Evolutionary conservation across 2,329 filamentous ascomycete species (phyloP), one percentile per base, ranked within the genome.

Genomic region (Diaporthe eres): DNA sequence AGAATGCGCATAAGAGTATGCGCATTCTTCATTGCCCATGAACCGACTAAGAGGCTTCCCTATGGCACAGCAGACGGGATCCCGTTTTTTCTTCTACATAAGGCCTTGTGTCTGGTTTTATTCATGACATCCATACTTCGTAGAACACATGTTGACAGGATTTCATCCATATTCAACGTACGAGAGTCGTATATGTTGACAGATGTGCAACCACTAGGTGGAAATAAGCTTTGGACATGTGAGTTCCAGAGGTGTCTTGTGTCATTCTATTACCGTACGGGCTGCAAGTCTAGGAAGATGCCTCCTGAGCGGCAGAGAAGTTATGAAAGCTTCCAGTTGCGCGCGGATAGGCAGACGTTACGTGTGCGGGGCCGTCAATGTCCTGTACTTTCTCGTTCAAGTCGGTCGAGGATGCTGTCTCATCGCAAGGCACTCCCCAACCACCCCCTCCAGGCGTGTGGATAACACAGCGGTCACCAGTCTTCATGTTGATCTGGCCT

Each of bases 401-500:
- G 34, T 39, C 31, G 19, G 57, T 39, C 31, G 57, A 58, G 31
- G 55, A 37, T 17, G 55, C 31, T 37, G 31, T 22, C 57, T 61
- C 57, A 61, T 61, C 57, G 34, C 12, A 61, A 17, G 74, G 71
- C 47, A 34, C 49, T 8, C 79, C 79, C 74, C 77, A 84, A 1
- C 81, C 83, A 22, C 83, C 83, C 1, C 83, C 83, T 2, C 83
- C 83, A 1, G 83, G 83, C 1, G 83, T 83, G 39, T 84, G 84
- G 9, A 84, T 80, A 60, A 83, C 82, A 44, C 84, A 80, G 31
- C 80, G 80, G 77, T 85, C 84, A 0, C 84, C 84, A 0, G 80
- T 79, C 19, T 77, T 63, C 17, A 85, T 71, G n/a, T 79, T 78
- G 13, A 84, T 77, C 39, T 77, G 8, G 81, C 81, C 75, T 84